Evolutionary conservation across 805 yeast species (phyloP).

Genomic region (Clavispora phyllophila): DNA sequence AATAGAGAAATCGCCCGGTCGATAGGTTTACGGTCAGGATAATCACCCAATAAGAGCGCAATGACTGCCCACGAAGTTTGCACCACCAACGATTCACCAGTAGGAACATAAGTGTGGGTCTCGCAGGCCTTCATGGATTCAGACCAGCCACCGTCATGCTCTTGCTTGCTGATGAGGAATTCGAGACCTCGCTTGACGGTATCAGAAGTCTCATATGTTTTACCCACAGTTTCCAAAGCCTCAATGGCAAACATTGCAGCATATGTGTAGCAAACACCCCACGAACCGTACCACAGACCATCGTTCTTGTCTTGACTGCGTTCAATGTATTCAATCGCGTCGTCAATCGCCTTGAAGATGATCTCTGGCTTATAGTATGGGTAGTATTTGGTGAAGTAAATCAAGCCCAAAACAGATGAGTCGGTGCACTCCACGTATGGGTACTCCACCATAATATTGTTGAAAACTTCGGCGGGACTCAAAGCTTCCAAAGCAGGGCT

Average conservation of each 20-base stretch:
- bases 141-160: conserved; percentile 95
- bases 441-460: conserved; percentile 96
- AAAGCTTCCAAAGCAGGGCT: conserved; percentile 68
- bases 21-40: conserved; percentile 65
- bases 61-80: conserved; percentile 93
- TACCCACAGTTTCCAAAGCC: conserved; percentile 71
- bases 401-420: conserved; percentile 84
- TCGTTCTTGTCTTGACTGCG: conserved; percentile 58
- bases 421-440: conserved; percentile 99
- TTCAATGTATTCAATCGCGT: conserved; percentile 70
- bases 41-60: conserved; percentile 73
- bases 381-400: conserved; percentile 64
- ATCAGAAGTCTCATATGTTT: conserved; percentile 55
- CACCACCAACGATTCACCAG: conserved; percentile 62
- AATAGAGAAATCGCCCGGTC: conserved; percentile 59
- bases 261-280: conserved; percentile 96
- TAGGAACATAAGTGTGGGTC: conserved; percentile 66
- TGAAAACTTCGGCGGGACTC: conserved; percentile 97
- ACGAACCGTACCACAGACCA: conserved; percentile 97
- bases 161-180: conserved; percentile 69
- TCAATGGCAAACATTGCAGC: conserved; percentile 98
- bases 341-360: conserved; percentile 61
- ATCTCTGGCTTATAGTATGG: conserved; percentile 61
- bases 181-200: conserved; percentile 77
- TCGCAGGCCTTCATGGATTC: conserved; percentile 91